These are phyloP conservation scores for Tubosaeta sp. DNA, from an alignment of 768 basidiomycete genomes.

Conservation along the genomic window DNA sequence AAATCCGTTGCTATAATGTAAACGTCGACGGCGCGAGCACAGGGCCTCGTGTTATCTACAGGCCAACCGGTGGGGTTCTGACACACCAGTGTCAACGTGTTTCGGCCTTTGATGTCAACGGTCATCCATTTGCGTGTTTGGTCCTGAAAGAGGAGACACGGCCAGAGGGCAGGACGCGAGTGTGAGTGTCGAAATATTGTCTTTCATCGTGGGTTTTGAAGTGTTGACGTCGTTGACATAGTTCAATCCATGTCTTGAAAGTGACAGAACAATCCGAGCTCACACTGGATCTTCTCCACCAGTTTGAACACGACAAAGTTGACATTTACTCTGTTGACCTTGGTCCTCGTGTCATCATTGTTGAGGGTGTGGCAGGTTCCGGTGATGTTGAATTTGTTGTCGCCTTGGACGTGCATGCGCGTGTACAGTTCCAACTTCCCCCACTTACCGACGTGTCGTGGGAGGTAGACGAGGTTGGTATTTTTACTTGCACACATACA, in stretches of 20 bases:
- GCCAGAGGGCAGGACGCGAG: background rate
- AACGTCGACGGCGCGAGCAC: background rate
- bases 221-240: too few species aligned
- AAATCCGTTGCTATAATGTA: conserved; percentile 17
- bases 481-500: too few species aligned
- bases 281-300: conserved; percentile 11
- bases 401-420: conserved; percentile 14
- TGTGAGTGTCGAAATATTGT: background rate
- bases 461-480: background rate
- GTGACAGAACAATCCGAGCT: too few species aligned
- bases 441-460: background rate
- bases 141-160: conserved; percentile 1
- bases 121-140: background rate
- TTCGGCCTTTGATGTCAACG: background rate
- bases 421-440: conserved; percentile 1
- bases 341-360: conserved; percentile 10
- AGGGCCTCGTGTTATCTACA: too few species aligned
- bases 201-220: too few species aligned
- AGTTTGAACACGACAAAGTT: conserved; percentile 1
- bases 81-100: background rate
- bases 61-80: background rate
- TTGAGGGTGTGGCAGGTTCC: background rate
- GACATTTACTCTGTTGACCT: background rate
- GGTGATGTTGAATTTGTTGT: background rate
- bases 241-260: conserved; percentile 5